Evolutionary conservation across 1,284 basidiomycete species (phyloP), one percentile per base, ranked within the genome.

Genomic region (Malassezia arunalokei): DNA sequence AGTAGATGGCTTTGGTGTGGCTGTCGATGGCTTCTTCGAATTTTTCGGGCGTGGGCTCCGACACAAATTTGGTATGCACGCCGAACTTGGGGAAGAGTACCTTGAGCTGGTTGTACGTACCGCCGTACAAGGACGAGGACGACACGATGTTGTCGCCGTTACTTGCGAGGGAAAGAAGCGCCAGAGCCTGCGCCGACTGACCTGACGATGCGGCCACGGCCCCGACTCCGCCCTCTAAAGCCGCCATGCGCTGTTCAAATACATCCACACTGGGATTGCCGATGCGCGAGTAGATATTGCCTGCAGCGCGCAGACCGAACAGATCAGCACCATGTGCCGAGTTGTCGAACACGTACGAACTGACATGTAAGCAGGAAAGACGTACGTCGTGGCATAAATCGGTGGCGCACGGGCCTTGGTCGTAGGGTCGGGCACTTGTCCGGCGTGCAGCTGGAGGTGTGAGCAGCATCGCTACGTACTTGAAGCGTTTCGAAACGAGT

Each of bases 71-170:
- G 63, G 83, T 82, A 3, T 76, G 76, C 58, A 91, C 87, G 33
- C 83, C 84, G 62, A 80, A 85, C 60, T 84, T 83, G 81, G 82
- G 27, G 86, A 86, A 65, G 82, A 58, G 48, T 56, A 31, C 63
- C 44, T 88, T 89, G 77, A 90, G 83, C 71, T 89, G 87, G 66
- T 90, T 91, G 77, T 84, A 89, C 5, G 85, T 87, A 80, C 81
- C 65, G 44, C 61, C 56, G 58, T 65, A 66, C 14, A 67, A 56
- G 57, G 52, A 57, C 6, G 64, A 57, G 5, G 82, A 82, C 1
- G 83, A 80, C 7, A 88, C 80, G 58, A 89, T 85, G 74, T 89
- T 88, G 73, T 89, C 85, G 6, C 86, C 86, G n/a, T 77, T 63
- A 27, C 77, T 73, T 9, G 83, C 82, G 43, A 88, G 77, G 11